A percentile compares a stretch with the other conserved stretches of the same genome.
These are phyloP conservation scores for Dactylonectria estremocensis DNA, from an alignment of 2,329 filamentous ascomycete genomes.

Conservation along the genomic window DNA sequence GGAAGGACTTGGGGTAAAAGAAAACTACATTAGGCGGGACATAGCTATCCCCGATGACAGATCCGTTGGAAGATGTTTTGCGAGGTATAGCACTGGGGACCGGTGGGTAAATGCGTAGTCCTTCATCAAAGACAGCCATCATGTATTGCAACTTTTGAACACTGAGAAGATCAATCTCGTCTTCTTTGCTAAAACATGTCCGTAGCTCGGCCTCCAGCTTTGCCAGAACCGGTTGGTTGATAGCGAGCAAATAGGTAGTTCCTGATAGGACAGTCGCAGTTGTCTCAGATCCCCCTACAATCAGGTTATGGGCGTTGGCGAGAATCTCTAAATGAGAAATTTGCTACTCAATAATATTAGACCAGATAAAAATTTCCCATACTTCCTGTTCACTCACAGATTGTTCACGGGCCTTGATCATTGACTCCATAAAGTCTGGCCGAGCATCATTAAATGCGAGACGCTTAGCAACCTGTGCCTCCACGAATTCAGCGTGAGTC, in stretches of 20 bases:
- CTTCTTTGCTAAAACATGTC: constrained; percentile 50
- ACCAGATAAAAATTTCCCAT: neutral
- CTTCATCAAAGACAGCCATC: constrained; percentile 59
- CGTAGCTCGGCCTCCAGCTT: constrained; percentile 58
- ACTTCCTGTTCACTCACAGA: constrained; percentile 4
- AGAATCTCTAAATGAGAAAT: constrained; percentile 24
- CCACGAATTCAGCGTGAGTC: neutral
- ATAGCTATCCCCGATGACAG: constrained; percentile 47
- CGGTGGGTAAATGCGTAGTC: constrained; percentile 56
- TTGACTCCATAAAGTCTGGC: constrained; percentile 20
- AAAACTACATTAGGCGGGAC: constrained; percentile 52
- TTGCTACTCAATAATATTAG: neutral
- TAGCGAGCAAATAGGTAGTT: constrained; percentile 48
- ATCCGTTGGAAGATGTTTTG: constrained; percentile 50
- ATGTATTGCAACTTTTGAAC: constrained; percentile 54
- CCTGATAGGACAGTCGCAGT: constrained; percentile 51
- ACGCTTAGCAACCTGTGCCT: constrained; percentile 11
- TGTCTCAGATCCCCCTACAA: constrained; percentile 54
- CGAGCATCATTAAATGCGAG: neutral
- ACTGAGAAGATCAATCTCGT: constrained; percentile 53
- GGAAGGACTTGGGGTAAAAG: neutral
- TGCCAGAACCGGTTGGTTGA: constrained; percentile 35
- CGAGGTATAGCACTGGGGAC: constrained; percentile 44
- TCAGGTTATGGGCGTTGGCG: constrained; percentile 34
- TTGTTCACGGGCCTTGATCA: constrained; percentile 13